Percentiles rank a stretch among this genome's conserved stretches.
phyloP scores from a whole-genome alignment of 352 stramenopile species.

The Phytophthora foliorum region DNA sequence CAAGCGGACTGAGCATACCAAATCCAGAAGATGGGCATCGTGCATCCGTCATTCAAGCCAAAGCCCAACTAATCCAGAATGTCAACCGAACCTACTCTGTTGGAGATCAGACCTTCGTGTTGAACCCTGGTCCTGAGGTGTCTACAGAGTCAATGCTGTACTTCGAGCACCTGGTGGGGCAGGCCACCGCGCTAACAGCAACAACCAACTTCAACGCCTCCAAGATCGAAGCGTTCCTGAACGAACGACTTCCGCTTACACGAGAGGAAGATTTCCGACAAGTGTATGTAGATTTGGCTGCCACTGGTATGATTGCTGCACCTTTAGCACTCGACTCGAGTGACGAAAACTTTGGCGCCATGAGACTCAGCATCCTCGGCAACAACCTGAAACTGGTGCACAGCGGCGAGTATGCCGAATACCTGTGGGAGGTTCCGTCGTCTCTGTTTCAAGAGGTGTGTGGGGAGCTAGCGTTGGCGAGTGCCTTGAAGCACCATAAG shows the following conservation, averaged over 20 bases:
- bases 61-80: slow-evolving; percentile 39
- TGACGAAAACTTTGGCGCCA: slow-evolving; percentile 48
- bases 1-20: slow-evolving; percentile 25
- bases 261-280: slow-evolving; percentile 24
- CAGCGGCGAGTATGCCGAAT: slow-evolving; percentile 26
- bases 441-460: slow-evolving; percentile 24
- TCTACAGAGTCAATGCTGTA: slow-evolving; percentile 37
- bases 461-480: slow-evolving; percentile 15
- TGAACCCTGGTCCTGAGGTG: slow-evolving; percentile 32
- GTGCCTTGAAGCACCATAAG: slow-evolving; percentile 19
- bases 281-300: slow-evolving; percentile 34
- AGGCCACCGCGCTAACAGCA: slow-evolving; percentile 28
- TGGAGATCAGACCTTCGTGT: slow-evolving; percentile 29
- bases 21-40: slow-evolving; percentile 37
- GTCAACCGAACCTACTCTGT: slow-evolving; percentile 36
- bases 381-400: slow-evolving; percentile 40
- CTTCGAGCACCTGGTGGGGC: slow-evolving; percentile 37
- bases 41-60: slow-evolving; percentile 33
- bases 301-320: slow-evolving; percentile 21
- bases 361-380: slow-evolving; percentile 46
- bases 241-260: slow-evolving; percentile 27
- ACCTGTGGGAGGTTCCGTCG: slow-evolving; percentile 18
- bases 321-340: slow-evolving; percentile 43
- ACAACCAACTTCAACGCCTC: slow-evolving; percentile 35
- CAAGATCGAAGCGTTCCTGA: slow-evolving; percentile 30